Evolutionary conservation across 352 stramenopile genomes (phyloP), one percentile per base, ranked within the genome.

Genomic region (Aphanomyces astaci): DNA sequence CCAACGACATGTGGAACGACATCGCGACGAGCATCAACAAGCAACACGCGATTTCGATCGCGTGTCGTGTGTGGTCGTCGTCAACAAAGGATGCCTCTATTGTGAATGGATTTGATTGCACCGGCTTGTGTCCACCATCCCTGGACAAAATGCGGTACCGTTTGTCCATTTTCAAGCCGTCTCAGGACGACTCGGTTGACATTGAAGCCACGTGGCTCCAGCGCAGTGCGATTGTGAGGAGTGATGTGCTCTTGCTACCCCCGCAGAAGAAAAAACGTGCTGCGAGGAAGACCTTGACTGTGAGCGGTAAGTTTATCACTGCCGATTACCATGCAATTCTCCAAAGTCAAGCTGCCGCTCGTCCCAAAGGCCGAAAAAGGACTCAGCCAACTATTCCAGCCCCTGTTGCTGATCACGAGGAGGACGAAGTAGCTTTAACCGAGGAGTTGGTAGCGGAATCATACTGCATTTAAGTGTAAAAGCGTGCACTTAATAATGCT

Each of bases 291-390:
- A 54, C 46, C 9, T 22, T 54, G 7, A 54, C 46, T 28, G 46
- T 54, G 13, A 54, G 46, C 5, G 46, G 46, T 54, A 54, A 54
- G 46, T 54, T 54, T 28, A n/a, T 54, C 24, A 54, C 46, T 54
- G 46, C 24, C 13, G 46, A 54, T n/a, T 54, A 54, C 24, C 46
- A 54, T n/a, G 46, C 17, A 10, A 9, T 54, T 28, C 24, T 54
- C 17, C 17, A 54, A 54, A 28, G 13, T 54, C 46, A 54, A 54
- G 46, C 46, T 10, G 24, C 17, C 17, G n/a, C n/a, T n/a, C 17
- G 27, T 22, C 4, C 46, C 17, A 54, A 54, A 22, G 39, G 9
- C 17, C 46, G 46, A n/a, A 54, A 54, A 28, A 54, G 27, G 46
- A 54, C n/a, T n/a, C n/a, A n/a, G n/a, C n/a, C n/a, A n/a, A n/a